Percentiles rank a stretch among this genome's conserved stretches.
Evolutionary conservation across 768 basidiomycete genomes (phyloP).

Genomic region (Lentinula sp.): DNA sequence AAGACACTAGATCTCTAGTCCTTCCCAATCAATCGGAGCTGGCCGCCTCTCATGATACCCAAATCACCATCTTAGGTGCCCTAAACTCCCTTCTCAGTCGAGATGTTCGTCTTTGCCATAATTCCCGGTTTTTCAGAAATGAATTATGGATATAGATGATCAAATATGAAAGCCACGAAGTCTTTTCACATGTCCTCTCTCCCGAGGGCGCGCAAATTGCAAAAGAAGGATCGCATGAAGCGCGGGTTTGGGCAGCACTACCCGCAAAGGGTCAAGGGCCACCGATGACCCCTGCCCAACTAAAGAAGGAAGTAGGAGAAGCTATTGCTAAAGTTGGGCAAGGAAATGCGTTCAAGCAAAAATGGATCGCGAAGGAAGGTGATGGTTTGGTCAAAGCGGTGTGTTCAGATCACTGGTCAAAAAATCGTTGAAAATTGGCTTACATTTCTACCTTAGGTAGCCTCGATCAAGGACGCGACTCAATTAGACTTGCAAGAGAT

Average conservation of each 20-base stretch:
- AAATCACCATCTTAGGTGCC: slow-evolving; percentile 81
- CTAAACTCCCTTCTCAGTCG: slow-evolving; percentile 86
- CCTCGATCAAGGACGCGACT: slow-evolving; percentile 67
- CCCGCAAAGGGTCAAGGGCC: slow-evolving; percentile 64
- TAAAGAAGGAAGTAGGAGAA: slow-evolving; percentile 76
- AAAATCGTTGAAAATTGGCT: neutral
- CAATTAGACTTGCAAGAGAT: slow-evolving; percentile 71
- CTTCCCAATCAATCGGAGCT: slow-evolving; percentile 57
- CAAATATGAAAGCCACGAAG: slow-evolving; percentile 70
- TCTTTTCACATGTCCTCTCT: slow-evolving; percentile 67
- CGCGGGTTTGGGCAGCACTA: slow-evolving; percentile 84
- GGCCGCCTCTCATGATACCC: slow-evolving; percentile 66
- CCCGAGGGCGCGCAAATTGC: slow-evolving; percentile 80
- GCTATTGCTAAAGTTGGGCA: slow-evolving; percentile 92
- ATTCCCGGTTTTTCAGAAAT: slow-evolving; percentile 4
- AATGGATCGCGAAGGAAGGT: slow-evolving; percentile 93
- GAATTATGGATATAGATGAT: slow-evolving; percentile 61
- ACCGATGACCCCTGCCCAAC: slow-evolving; percentile 58
- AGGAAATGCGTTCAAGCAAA: slow-evolving; percentile 92
- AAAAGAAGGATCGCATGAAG: slow-evolving; percentile 87
- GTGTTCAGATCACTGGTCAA: slow-evolving; percentile 23
- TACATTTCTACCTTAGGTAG: slow-evolving; percentile 34
- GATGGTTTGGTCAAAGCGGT: slow-evolving; percentile 83
- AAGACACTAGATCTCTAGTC: slow-evolving; percentile 63
- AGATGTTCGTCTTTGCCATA: slow-evolving; percentile 48